Percentiles rank a stretch among this genome's conserved stretches.
phyloP scores from a whole-genome alignment of 2,329 filamentous ascomycete genomes.

The Penicillium verrucosum region DNA sequence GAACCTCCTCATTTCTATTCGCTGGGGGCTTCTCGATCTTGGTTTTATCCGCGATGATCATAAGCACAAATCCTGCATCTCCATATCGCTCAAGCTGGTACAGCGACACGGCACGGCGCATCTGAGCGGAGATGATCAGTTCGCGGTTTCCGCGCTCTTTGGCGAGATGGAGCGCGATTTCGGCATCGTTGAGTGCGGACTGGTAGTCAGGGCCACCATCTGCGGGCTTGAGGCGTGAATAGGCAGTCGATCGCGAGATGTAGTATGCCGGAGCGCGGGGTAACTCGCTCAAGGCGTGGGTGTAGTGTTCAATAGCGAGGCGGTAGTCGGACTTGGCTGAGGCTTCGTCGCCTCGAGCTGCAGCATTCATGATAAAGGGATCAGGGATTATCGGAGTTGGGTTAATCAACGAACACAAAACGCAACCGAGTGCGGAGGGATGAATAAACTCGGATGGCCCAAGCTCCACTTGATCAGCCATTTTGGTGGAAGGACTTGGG shows the following conservation, averaged over 20 bases:
- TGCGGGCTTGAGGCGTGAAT: conserved; percentile 59
- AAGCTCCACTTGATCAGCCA: neutral
- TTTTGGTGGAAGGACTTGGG: neutral
- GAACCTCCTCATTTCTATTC: conserved; percentile 28
- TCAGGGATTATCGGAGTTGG: neutral
- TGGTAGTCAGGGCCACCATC: conserved; percentile 42
- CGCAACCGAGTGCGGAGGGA: neutral
- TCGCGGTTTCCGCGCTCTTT: conserved; percentile 68
- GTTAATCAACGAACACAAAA: too few species aligned
- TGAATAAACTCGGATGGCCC: neutral
- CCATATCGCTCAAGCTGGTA: conserved; percentile 68
- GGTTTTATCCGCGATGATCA: conserved; percentile 51
- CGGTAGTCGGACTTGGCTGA: conserved; percentile 62
- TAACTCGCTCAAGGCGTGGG: conserved; percentile 59
- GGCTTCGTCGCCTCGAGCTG: conserved; percentile 58
- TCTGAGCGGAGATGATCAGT: conserved; percentile 75
- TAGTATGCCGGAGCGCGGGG: conserved; percentile 73
- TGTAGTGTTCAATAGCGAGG: conserved; percentile 66
- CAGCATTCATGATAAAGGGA: conserved; percentile 47
- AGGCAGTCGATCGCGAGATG: conserved; percentile 75
- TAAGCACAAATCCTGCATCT: conserved; percentile 70
- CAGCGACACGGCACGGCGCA: conserved; percentile 72
- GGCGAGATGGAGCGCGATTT: conserved; percentile 62
- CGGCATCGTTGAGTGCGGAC: conserved; percentile 65
- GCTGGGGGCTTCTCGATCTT: conserved; percentile 45